Base-by-base conservation (phyloP, 1,139 yeast genomes). In the Blastobotrys proliferans region DNA sequence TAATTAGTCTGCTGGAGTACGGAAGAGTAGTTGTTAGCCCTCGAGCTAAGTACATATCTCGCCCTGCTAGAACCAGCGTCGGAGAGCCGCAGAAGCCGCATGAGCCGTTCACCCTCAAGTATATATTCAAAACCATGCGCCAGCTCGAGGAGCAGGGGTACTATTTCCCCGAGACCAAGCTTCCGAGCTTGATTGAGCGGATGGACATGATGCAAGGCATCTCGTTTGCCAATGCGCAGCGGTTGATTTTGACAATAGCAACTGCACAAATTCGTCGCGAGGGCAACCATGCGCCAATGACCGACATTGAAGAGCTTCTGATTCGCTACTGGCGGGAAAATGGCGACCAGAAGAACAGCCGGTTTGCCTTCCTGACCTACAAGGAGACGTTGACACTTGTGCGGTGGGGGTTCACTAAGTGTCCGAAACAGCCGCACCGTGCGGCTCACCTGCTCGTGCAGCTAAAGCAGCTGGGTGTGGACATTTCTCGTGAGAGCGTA, bases 391-490 rank as follows among this genome's bases (percentile, higher is more conserved):
- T 21, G 9, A 26, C 18, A 9, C n/a, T 35, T 3, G 34, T 41
- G 22, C 28, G 24, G 8, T 24, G 21, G 24, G 45, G 40, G 40
- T 45, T 34, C 39, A 26, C 18, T 8, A 40, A 35, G 41, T 16
- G 22, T 24, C 44, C 40, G 19, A 34, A 24, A 16, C 34, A 40
- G 26, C 51, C 41, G 19, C 45, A 40, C 44, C 35, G 25, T 9
- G 38, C 45, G 8, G 37, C 41, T 10, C 25, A 20, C 14, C 22
- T 43, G n/a, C 13, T 45, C 18, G 26, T 16, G 4, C 19, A 39
- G n/a, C 22, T 45, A 19, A 13, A 38, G 17, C 25, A 36, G 11
- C 18, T 34, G 20, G 49, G 49, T 10, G 35, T 46, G 13, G 25
- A 16, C 9, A 33, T 44, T 10, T 21, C 40, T 4, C 24, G 33